Base-by-base conservation (phyloP, 305 asterid genomes). In the Fraxinus ornus region DNA sequence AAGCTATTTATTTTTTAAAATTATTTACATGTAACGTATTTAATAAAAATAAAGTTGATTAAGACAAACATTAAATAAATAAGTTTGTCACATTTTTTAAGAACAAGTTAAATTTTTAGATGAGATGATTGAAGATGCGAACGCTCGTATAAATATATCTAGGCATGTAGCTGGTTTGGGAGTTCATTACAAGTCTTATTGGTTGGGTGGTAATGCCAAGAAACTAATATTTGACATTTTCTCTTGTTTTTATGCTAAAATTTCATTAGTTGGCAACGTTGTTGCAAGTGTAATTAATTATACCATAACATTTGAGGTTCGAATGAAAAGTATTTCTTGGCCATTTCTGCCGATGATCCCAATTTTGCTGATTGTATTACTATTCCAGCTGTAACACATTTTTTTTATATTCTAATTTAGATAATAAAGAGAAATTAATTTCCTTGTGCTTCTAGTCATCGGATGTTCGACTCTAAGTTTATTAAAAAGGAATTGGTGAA, bases 261-360 rank as follows among this genome's bases (percentile, higher is more conserved):
- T 47, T 47, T 62, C 73, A 21, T 77, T 73, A 57, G 80, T 83
- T 77, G 81, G 52, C 78, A 9, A 26, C 41, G 62, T 19, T 21
- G 12, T 17, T 47, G 52, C n/a, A 55, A 77, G 9, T 52, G n/a
- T 77, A 52, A 21, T 21, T 76, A 12, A 66, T 66, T 64, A 64
- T 30, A 24, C 32, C 4, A 26, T 12, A 10, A 4, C 74, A 26
- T 10, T 26, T 8, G 9, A 22, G 32, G 35, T 10, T 2, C 10
- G 4, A 26, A 26, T 0, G 12, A 24, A 22, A 7, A 57, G 2
- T 37, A 39, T 41, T 44, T 75, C 13, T 47, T 28, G 3, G 76
- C 83, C 76, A 78, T 32, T 8, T 68, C 60, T 72, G 75, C 68
- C 85, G 87, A 85, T 78, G 85, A 81, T 85, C 17, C 82, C 87